phyloP scores from a whole-genome alignment of 2,329 filamentous ascomycete species.

The Talaromyces pinophilus region DNA sequence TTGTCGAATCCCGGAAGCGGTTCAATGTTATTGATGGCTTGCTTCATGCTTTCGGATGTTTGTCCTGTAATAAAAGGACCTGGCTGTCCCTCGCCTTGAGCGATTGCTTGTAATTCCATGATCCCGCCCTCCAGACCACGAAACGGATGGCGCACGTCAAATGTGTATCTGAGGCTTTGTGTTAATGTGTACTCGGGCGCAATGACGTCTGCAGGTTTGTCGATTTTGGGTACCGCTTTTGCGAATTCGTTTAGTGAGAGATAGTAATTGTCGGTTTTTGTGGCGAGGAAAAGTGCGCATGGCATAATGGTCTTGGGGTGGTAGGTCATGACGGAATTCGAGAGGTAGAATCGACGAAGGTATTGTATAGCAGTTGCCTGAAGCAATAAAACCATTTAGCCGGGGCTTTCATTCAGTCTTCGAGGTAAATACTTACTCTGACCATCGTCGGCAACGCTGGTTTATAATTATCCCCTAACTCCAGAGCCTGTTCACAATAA shows the following conservation, averaged over 20 bases:
- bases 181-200: slow-evolving; percentile 91
- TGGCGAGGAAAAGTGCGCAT: slow-evolving; percentile 87
- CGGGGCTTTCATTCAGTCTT: slow-evolving; percentile 2
- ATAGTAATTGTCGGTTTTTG: slow-evolving; percentile 87
- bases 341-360: slow-evolving; percentile 90
- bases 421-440: slow-evolving; percentile 47
- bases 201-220: slow-evolving; percentile 77
- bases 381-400: not conserved
- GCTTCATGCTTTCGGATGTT: slow-evolving; percentile 35
- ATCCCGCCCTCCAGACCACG: slow-evolving; percentile 82
- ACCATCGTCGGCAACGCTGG: slow-evolving; percentile 59
- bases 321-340: slow-evolving; percentile 95
- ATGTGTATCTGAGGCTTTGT: slow-evolving; percentile 87
- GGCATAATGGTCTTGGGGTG: slow-evolving; percentile 86
- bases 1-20: slow-evolving; percentile 28
- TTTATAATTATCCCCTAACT: slow-evolving; percentile 61
- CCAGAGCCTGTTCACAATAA: slow-evolving; percentile 66
- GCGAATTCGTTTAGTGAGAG: slow-evolving; percentile 67
- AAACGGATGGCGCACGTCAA: slow-evolving; percentile 90
- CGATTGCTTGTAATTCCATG: slow-evolving; percentile 73
- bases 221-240: slow-evolving; percentile 68
- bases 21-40: slow-evolving; percentile 35
- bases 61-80: slow-evolving; percentile 34
- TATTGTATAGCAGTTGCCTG: slow-evolving; percentile 83
- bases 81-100: slow-evolving; percentile 57